Evolutionary conservation across 163 green algal species (phyloP), one percentile per base, ranked within the genome.

Genomic region (Chlamydomonas reinhardtii): DNA sequence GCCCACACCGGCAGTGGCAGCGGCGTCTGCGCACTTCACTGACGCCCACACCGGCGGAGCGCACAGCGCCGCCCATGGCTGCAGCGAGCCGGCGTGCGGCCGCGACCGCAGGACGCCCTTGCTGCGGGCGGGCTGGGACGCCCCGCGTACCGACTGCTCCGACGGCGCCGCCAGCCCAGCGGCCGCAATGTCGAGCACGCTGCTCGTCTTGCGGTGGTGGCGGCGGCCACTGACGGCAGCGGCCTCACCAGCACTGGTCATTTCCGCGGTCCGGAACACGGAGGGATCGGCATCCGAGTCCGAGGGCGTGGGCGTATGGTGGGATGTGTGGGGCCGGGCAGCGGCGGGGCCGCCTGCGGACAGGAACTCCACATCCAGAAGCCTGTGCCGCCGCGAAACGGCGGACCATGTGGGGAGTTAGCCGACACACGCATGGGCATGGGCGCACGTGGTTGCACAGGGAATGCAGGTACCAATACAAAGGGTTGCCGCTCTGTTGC

Each of bases 321-420:
- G 43, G 54, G 35, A 0, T 14, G 43, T 31, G 73, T 31, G 52
- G 2, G 31, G 74, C 27, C 56, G 37, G 61, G 2, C 35, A 20
- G 14, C 56, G 34, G 66, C 76, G 1, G 64, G 39, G 29, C 65
- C 64, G 14, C 20, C n/a, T 4, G 24, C 64, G 16, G 76, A 35
- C 22, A 84, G 22, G 43, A 75, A 84, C 37, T 84, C 76, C 1
- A 84, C 76, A 61, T 84, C 76, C 35, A 84, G 43, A 15, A 84
- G 65, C 64, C 76, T 84, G 71, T 22, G 25, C 24, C 20, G 61
- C 25, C 1, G 17, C 61, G 25, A 19, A 66, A 22, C 61, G 17
- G 25, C 4, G 59, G 20, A 65, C n/a, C n/a, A n/a, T n/a, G n/a
- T n/a, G n/a, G n/a, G n/a, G n/a, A n/a, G n/a, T n/a, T n/a, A n/a